A percentile compares a stretch with the other conserved stretches of the same genome.
These are phyloP conservation scores for Aspergillus leporis DNA, from an alignment of 495 filamentous ascomycete species.

Conservation along the genomic window DNA sequence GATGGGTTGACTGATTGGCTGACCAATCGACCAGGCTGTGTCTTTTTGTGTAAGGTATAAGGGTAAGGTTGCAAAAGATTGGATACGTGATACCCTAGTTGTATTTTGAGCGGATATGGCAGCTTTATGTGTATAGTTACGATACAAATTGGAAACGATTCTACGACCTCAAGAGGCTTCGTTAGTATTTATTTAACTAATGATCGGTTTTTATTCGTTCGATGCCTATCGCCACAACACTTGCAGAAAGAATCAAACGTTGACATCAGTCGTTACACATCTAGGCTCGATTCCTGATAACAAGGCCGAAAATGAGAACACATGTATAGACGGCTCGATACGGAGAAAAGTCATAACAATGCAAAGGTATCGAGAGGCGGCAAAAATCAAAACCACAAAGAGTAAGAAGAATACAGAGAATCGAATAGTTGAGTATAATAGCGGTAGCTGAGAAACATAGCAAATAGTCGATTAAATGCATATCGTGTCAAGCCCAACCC, in stretches of 20 bases:
- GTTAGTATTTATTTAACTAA: background rate
- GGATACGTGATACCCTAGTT: background rate
- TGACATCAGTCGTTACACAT: background rate
- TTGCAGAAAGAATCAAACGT: background rate
- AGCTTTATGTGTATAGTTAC: background rate
- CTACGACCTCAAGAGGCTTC: background rate
- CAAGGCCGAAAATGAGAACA: background rate
- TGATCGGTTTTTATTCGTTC: background rate
- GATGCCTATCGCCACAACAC: background rate
- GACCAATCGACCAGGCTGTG: background rate
- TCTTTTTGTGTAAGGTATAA: background rate
- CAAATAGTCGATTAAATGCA: slow-evolving; percentile 13
- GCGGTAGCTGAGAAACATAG: background rate
- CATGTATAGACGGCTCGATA: background rate
- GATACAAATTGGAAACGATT: background rate
- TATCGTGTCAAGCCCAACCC: slow-evolving; percentile 6
- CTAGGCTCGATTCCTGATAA: background rate
- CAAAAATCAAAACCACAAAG: background rate
- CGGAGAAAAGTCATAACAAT: background rate
- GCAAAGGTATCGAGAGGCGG: background rate
- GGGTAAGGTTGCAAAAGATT: background rate
- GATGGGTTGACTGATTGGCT: slow-evolving; percentile 41
- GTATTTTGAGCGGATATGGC: background rate
- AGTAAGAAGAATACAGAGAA: slow-evolving; percentile 2
- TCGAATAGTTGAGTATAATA: slow-evolving; percentile 3